Percentiles rank a stretch among this genome's conserved stretches.
These are phyloP conservation scores for Cymbidium sinense DNA, from an alignment of 106 monocot species.

Conservation along the genomic window DNA sequence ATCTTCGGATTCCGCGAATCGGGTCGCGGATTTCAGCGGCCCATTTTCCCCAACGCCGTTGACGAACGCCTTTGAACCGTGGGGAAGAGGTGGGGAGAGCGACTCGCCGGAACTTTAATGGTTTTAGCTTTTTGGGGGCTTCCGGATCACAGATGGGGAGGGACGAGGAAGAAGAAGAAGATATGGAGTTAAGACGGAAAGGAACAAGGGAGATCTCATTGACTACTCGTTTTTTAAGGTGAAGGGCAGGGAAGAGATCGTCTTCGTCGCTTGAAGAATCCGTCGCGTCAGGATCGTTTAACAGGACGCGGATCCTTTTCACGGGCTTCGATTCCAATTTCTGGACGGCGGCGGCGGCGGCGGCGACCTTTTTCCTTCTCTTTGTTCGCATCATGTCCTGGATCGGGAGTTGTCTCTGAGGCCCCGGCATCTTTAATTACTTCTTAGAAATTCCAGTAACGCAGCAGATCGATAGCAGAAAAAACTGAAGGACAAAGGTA, in stretches of 20 bases:
- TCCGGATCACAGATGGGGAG: background rate
- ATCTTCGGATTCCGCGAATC: slow-evolving; percentile 11
- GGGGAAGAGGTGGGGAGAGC: background rate
- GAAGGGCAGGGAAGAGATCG: background rate
- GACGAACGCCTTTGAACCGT: slow-evolving; percentile 20
- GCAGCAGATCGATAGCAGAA: background rate
- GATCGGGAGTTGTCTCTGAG: slow-evolving; percentile 13
- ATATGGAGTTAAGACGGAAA: background rate
- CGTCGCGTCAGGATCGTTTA: slow-evolving; percentile 25
- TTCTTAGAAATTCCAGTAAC: background rate
- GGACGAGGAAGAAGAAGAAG: background rate
- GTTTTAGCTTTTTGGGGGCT: background rate
- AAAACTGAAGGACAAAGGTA: slow-evolving; percentile 4
- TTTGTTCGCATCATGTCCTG: slow-evolving; percentile 17
- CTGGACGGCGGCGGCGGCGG: background rate
- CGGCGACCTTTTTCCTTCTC: background rate
- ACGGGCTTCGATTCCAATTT: background rate
- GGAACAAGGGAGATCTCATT: slow-evolving; percentile 7
- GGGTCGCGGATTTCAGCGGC: slow-evolving; percentile 76
- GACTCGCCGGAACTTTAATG: background rate
- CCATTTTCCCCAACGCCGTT: slow-evolving; percentile 41
- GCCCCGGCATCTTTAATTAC: slow-evolving; percentile 16
- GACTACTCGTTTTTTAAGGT: slow-evolving; percentile 5
- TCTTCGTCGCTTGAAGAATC: slow-evolving; percentile 24
- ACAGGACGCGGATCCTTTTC: slow-evolving; percentile 18